Evolutionary conservation across 345 rosid genomes (phyloP).

Genomic region (sweet orange (Citrus sinensis)): DNA sequence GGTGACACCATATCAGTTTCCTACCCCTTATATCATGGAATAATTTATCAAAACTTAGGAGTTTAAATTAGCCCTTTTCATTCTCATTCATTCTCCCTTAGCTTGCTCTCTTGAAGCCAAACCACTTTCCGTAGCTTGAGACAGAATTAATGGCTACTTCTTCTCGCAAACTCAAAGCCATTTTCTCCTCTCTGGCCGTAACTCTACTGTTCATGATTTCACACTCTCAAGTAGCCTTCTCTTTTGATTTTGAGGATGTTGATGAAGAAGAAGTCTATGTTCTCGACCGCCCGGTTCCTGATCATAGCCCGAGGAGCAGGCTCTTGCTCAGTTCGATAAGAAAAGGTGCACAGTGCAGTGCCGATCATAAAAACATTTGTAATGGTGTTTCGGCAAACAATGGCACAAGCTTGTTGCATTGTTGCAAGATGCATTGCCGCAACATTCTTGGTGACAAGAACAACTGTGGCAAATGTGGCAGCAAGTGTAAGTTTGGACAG

Average conservation of each 20-base stretch:
- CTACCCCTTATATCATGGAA: constrained; percentile 13
- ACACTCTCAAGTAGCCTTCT: constrained; percentile 1
- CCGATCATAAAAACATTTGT: constrained; percentile 35
- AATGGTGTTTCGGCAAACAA: constrained; percentile 55
- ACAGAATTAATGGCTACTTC: constrained; percentile 19
- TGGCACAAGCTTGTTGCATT: constrained; percentile 52
- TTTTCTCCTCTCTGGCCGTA: constrained; percentile 12
- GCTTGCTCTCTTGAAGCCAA: not conserved
- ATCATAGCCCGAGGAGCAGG: constrained; percentile 30
- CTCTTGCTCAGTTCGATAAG: constrained; percentile 27
- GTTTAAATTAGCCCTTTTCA: constrained; percentile 21
- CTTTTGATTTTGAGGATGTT: not conserved
- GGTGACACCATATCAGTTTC: constrained; percentile 1
- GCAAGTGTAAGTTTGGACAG: constrained; percentile 48
- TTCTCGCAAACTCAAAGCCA: constrained; percentile 25
- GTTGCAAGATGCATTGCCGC: constrained; percentile 75
- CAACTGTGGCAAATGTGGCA: constrained; percentile 58
- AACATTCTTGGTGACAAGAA: constrained; percentile 51
- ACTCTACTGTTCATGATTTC: constrained; percentile 6
- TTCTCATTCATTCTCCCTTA: not conserved
- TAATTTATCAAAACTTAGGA: constrained; percentile 17
- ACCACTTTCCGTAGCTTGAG: not conserved
- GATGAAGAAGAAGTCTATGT: constrained; percentile 30
- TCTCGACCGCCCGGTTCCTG: constrained; percentile 28
- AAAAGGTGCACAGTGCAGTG: constrained; percentile 46